Conservation (phyloP, 164 flowering plant species). For the Berberis vulgaris region DNA sequence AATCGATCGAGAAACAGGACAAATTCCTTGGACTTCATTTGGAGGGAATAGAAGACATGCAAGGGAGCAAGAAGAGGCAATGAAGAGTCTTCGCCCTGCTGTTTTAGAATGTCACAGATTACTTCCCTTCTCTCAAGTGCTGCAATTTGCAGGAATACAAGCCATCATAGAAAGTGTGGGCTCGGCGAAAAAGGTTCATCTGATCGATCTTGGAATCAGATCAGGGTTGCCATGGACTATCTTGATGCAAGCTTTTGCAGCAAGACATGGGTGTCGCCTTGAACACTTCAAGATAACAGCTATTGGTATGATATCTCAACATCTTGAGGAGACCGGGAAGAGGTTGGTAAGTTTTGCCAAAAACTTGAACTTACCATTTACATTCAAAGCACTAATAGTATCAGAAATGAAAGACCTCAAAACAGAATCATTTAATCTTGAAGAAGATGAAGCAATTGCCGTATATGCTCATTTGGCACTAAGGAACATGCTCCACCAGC, state of each 20-base stretch:
- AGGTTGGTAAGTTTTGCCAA: too few species aligned
- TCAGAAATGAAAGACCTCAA: too few species aligned
- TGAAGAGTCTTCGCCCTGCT: constrained; percentile 13
- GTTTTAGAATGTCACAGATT: constrained; percentile 16
- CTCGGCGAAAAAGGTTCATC: constrained; percentile 32
- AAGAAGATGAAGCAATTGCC: too few species aligned
- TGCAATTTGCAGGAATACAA: constrained; percentile 39
- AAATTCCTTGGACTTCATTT: neutral
- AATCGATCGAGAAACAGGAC: constrained; percentile 39
- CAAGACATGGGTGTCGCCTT: constrained; percentile 13
- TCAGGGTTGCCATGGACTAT: constrained; percentile 32
- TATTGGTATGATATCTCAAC: constrained; percentile 17
- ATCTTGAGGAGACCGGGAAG: constrained; percentile 11
- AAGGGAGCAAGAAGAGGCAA: constrained; percentile 16
- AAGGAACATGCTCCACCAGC: too few species aligned
- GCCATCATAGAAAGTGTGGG: constrained; percentile 32
- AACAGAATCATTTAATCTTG: too few species aligned
- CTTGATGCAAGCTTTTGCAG: constrained; percentile 47
- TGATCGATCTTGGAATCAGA: constrained; percentile 39
- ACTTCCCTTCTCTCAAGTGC: constrained; percentile 30
- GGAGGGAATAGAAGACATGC: constrained; percentile 1
- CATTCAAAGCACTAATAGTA: too few species aligned
- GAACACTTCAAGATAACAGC: constrained; percentile 19
- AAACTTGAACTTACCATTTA: too few species aligned
- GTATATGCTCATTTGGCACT: too few species aligned